phyloP scores from a whole-genome alignment of 2,329 filamentous ascomycete species.

The Stagonosporopsis rhizophila region DNA sequence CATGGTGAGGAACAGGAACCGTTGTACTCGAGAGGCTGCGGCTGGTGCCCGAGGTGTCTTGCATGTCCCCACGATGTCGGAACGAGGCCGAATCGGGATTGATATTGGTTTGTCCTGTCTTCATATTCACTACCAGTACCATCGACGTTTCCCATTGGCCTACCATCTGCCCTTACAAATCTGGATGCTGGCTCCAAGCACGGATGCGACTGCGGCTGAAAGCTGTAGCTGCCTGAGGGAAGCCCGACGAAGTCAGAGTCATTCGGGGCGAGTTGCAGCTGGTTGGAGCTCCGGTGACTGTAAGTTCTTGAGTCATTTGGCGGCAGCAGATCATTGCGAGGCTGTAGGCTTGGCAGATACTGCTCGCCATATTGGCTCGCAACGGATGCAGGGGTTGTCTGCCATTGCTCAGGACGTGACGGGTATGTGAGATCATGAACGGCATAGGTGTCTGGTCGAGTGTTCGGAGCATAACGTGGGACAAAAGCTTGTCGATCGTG shows the following conservation, averaged over 20 bases:
- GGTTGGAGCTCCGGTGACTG: background rate
- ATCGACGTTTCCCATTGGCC: background rate
- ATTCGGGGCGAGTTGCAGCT: background rate
- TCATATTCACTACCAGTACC: background rate
- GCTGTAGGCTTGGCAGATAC: background rate
- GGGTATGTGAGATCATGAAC: background rate
- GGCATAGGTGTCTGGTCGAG: background rate
- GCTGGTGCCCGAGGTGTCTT: background rate
- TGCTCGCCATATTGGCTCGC: background rate
- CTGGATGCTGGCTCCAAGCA: background rate
- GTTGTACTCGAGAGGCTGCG: background rate
- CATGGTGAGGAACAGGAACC: no score
- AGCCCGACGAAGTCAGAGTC: background rate
- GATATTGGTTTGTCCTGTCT: background rate
- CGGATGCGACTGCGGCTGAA: background rate
- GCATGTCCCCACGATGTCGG: background rate
- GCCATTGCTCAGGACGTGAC: background rate
- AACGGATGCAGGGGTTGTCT: background rate
- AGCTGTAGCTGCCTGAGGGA: background rate
- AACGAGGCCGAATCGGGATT: background rate
- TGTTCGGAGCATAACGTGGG: background rate
- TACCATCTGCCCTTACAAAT: no score
- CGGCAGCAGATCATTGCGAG: background rate
- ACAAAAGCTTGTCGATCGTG: background rate
- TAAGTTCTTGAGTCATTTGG: background rate